These are phyloP conservation scores for Talaromyces atroroseus DNA, from an alignment of 2,329 filamentous ascomycete species.

Conservation along the genomic window DNA sequence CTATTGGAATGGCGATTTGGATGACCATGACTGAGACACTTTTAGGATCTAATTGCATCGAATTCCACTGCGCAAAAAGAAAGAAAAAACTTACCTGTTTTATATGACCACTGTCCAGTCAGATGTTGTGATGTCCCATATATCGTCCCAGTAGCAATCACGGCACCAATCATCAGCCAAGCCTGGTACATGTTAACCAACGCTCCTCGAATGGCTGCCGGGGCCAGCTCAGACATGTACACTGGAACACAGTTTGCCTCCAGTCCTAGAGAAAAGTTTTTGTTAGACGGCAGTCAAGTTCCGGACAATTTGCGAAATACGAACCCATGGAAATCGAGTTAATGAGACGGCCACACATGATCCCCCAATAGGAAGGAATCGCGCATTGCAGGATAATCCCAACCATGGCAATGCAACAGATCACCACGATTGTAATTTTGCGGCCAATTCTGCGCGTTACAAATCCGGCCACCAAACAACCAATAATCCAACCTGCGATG, in stretches of 20 bases:
- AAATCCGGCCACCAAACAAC: not conserved
- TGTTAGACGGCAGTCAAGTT: not conserved
- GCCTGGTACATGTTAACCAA: not conserved
- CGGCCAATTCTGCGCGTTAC: not conserved
- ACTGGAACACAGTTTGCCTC: not conserved
- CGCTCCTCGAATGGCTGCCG: not conserved
- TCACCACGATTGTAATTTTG: not conserved
- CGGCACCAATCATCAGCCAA: not conserved
- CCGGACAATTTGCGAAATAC: not conserved
- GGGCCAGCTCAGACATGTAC: not conserved
- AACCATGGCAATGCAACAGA: not conserved
- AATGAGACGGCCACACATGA: not conserved
- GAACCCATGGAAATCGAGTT: not conserved
- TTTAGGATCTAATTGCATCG: not conserved
- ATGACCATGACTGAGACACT: not conserved
- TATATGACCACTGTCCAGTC: not conserved
- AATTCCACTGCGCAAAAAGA: not conserved
- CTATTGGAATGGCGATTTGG: not conserved
- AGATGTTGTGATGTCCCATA: not conserved
- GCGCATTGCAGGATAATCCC: not conserved
- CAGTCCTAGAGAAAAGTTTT: not conserved
- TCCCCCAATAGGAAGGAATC: not conserved
- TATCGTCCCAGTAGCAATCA: not conserved
- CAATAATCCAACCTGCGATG: not conserved
- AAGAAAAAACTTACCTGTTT: not conserved